These are phyloP conservation scores for Zalaria obscura DNA, from an alignment of 2,329 filamentous ascomycete genomes.

Conservation along the genomic window DNA sequence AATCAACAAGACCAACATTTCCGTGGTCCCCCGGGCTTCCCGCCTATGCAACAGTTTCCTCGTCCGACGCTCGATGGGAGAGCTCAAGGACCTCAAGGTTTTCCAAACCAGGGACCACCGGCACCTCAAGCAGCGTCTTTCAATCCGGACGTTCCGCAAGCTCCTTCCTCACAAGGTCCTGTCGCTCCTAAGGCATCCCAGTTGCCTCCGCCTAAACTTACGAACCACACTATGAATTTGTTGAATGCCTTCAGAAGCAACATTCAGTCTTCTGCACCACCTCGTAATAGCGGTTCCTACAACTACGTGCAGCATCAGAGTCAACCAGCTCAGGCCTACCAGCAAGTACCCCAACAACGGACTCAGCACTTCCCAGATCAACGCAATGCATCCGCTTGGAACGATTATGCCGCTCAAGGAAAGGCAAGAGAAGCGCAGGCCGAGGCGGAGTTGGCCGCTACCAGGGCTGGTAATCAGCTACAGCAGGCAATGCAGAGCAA, in stretches of 20 bases:
- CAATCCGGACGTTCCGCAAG: constrained; percentile 10
- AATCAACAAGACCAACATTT: too few species aligned
- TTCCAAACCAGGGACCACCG: too few species aligned
- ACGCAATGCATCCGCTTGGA: background rate
- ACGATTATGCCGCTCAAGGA: background rate
- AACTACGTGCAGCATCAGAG: background rate
- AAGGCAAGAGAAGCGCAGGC: constrained; percentile 1
- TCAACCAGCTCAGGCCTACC: background rate
- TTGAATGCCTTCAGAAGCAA: constrained; percentile 41
- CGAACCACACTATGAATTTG: constrained; percentile 41
- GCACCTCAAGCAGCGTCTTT: constrained; percentile 9
- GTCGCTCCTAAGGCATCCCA: constrained; percentile 41
- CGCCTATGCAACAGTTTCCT: too few species aligned
- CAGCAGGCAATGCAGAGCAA: background rate
- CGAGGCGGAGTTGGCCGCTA: background rate
- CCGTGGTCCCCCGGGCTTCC: too few species aligned
- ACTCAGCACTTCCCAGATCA: background rate
- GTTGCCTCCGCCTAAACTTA: constrained; percentile 44
- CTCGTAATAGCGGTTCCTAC: background rate
- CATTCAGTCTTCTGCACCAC: background rate
- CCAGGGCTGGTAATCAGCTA: background rate
- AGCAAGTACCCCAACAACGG: background rate
- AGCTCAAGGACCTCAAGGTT: too few species aligned
- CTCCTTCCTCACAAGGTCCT: constrained; percentile 21
- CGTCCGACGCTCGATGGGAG: too few species aligned